Evolutionary conservation across 1,284 basidiomycete genomes (phyloP), one percentile per base, ranked within the genome.

Genomic region (Ganoderma meredithae): DNA sequence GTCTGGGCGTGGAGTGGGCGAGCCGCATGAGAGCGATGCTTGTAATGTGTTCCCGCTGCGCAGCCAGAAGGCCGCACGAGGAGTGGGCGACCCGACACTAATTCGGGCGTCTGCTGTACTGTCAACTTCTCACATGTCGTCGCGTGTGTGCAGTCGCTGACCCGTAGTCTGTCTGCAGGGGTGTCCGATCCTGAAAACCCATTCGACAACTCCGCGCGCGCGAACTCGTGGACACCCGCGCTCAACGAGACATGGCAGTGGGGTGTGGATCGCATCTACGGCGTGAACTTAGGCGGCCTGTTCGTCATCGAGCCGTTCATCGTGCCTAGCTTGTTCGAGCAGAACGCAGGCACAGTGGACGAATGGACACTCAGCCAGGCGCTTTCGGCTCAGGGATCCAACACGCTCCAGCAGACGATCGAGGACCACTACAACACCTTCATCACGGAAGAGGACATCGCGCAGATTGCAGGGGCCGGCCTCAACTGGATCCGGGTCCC

Each of bases 251-350:
- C 81, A 41, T 95, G 93, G 92, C 85, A 82, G n/a, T 95, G 83
- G 81, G 87, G 86, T 17, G 80, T 80, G 60, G 84, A 95, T 81
- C 85, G 84, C 63, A 84, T 94, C 43, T 83, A 83, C 74, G 92
- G 81, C 68, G 86, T 91, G 69, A 91, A 91, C 78, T 78, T 94
- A 52, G 93, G 93, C 65, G 93, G 93, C 22, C 83, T 86, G 67
- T 89, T 90, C 77, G 88, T 89, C 8, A 79, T 89, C 40, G 94
- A 96, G 77, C 94, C 94, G 0, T 95, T 95, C 82, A 96, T 95
- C 79, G 81, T 85, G 0, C 95, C 95, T 1, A 83, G 85, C 19
- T 83, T 95, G 40, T 97, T 87, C 82, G 90, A 97, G 78, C 85
- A 85, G 67, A 91, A 91, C 75, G 83, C 87, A 7, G 74, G 70